These are phyloP conservation scores for Anacardium occidentale DNA, from an alignment of 345 rosid genomes.

Conservation along the genomic window DNA sequence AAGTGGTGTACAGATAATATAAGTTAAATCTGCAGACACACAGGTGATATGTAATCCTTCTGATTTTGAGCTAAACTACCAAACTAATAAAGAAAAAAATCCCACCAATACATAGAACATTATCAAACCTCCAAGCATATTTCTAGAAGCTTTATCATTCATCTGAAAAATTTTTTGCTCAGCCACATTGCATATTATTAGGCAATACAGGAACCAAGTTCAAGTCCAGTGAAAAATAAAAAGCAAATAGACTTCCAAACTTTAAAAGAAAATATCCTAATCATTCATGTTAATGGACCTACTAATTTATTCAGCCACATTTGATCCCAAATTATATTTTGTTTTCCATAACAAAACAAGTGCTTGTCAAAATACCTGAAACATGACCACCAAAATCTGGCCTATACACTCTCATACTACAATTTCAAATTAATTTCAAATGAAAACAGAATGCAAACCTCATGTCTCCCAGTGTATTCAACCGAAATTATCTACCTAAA, in stretches of 20 bases:
- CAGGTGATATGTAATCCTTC: neutral
- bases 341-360: slow-evolving; percentile 2
- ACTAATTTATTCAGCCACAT: neutral
- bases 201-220: neutral
- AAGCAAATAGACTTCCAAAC: neutral
- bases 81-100: neutral
- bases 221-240: neutral
- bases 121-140: slow-evolving; percentile 1
- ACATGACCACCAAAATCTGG: slow-evolving; percentile 13
- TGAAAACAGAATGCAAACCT: neutral
- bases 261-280: neutral
- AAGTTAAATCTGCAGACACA: neutral
- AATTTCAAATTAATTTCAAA: neutral
- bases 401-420: neutral
- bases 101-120: neutral
- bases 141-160: neutral
- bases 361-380: neutral
- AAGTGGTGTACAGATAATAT: neutral
- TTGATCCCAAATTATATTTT: neutral
- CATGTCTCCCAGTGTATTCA: neutral
- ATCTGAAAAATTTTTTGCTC: neutral
- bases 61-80: slow-evolving; percentile 8
- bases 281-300: neutral
- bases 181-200: no score
- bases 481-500: neutral